A percentile compares a stretch with the other conserved stretches of the same genome.
Evolutionary conservation across 768 basidiomycete genomes (phyloP).

Genomic region (Macrolepiota fuliginosa): DNA sequence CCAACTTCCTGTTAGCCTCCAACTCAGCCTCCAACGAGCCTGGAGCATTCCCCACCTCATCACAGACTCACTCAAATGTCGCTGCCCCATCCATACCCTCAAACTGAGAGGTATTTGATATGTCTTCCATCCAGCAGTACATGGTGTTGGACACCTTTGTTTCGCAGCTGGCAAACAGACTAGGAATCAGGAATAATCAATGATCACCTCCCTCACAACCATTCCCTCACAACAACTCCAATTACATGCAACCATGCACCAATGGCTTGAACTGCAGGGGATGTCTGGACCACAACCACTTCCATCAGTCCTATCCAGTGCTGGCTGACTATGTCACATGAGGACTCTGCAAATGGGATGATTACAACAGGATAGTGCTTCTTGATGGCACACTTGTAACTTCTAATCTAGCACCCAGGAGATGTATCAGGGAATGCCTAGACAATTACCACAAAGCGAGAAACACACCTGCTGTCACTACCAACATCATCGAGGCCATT

Average conservation of each 20-base stretch:
- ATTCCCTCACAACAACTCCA: too few relatives aligned
- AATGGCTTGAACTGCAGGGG: background rate
- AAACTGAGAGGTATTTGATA: background rate
- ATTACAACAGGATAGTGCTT: background rate
- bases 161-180: background rate
- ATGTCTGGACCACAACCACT: too few relatives aligned
- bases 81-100: too few relatives aligned
- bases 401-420: background rate
- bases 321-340: background rate
- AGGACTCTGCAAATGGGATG: background rate
- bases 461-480: background rate
- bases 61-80: too few relatives aligned
- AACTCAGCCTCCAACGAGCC: too few relatives aligned
- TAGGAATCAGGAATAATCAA: too few relatives aligned
- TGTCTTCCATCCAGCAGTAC: background rate
- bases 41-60: too few relatives aligned
- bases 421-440: slow-evolving; percentile 4
- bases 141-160: background rate
- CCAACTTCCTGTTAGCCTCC: too few relatives aligned
- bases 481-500: too few relatives aligned
- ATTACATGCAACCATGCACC: background rate
- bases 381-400: slow-evolving; percentile 2
- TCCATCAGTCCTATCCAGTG: too few relatives aligned
- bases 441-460: slow-evolving; percentile 13
- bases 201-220: too few relatives aligned